Evolutionary conservation across 2,329 filamentous ascomycete genomes (phyloP), one percentile per base, ranked within the genome.

Genomic region (Akanthomyces lecanii): DNA sequence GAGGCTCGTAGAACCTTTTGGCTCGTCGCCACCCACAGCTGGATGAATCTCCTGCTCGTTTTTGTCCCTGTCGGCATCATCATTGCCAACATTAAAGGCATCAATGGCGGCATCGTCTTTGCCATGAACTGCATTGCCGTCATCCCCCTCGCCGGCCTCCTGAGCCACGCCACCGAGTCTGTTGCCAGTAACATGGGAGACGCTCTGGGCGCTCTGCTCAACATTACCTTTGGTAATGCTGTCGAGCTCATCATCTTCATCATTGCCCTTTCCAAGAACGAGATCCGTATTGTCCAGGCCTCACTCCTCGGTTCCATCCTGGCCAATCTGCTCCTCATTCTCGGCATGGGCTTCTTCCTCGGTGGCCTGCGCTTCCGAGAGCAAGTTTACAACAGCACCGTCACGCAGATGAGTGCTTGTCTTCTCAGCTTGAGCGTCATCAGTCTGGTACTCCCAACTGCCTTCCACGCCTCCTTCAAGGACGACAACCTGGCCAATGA

Each of bases 341-440:
- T 97, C 69, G 93, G 93, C 71, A 97, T 97, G 92, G 88, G 88
- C 63, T 97, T 97, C 75, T 83, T 96, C 59, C 78, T 96, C 28
- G 93, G 93, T 71, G 93, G 92, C 66, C 79, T 97, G 61, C 88
- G 92, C 66, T 97, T 87, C 75, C 89, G 90, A 73, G 93, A 97
- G 78, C 93, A 97, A 80, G 88, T 97, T 66, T 97, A 97, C 78
- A 97, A 97, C 77, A 95, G 88, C 76, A 97, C 91, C 25, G 91
- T 97, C 64, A 97, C 92, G 0, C 92, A 97, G 74, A 97, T 97
- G 91, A 97, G 92, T 73, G 93, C 93, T 58, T 96, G 92, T 77
- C 81, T 97, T 69, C 84, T 97, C 68, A 96, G 91, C 79, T 76
- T 97, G 75, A 93, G 90, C 71, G 93, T 96, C 65, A 93, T 91